Base-by-base conservation (phyloP, 495 filamentous ascomycete genomes). In the Penicillium argentinense region DNA sequence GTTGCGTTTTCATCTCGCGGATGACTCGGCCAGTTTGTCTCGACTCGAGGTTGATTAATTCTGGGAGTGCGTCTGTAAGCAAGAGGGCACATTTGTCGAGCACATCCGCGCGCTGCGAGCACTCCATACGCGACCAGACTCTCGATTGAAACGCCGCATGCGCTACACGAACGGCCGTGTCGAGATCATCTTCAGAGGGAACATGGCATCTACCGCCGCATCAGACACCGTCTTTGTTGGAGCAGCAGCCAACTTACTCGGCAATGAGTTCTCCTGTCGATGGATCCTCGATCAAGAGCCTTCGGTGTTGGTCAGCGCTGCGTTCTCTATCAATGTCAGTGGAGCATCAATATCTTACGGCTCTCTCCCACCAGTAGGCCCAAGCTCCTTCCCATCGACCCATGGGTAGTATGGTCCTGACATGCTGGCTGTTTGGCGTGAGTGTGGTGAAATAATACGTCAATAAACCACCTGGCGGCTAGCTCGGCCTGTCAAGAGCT, bases 1-100 rank as follows among this genome's bases (percentile, higher is more conserved):
- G 72, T 54, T 86, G 83, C 1, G 83, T 77, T 4, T 73, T 73
- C 82, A 86, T 83, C 53, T 86, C 83, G 11, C 81, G 78, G 43
- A 83, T 71, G 0, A 74, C 78, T 0, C 83, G 77, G 22, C 83
- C 83, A 0, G 82, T 86, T 51, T 86, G 83, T 17, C 56, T 68
- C 8, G 80, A 75, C 58, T 86, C 83, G 8, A 83, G 64, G 3
- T 63, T 56, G 37, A 84, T 74, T 30, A 86, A 68, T 6, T 68
- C 63, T 0, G 73, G 65, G 4, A 85, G 56, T 16, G 68, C 62
- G 8, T 67, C 55, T 4, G 71, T 65, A 11, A 86, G 74, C 0
- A 83, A 65, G 0, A 41, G 45, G 8, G 82, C 79, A 26, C 75
- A 75, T 46, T 71, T 77, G 13, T 83, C 78, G 12, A 86, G 68